phyloP scores from a whole-genome alignment of 78 protist genomes.

The Guillardia theta region DNA sequence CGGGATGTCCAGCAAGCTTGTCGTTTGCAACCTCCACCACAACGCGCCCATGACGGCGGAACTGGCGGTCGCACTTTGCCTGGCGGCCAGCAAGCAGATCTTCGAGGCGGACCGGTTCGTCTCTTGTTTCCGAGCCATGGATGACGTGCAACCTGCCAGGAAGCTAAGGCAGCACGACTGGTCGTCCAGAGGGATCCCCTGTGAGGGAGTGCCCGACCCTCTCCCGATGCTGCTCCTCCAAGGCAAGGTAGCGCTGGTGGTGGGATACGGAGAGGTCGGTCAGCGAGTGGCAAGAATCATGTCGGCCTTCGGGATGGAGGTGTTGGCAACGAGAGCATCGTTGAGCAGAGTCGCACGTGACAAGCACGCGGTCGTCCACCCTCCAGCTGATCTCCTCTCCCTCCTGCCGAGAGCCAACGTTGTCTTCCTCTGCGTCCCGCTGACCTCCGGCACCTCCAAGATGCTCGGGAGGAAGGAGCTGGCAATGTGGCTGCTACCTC shows the following conservation, averaged over 20 bases:
- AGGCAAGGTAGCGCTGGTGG: not conserved
- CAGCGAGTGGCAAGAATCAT: not conserved
- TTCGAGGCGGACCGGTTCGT: not conserved
- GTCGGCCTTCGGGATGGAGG: not conserved
- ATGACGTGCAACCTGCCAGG: too few relatives aligned
- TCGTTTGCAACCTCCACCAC: too few relatives aligned
- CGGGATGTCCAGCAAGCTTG: too few relatives aligned
- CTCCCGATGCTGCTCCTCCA: not conserved
- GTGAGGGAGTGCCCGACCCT: not conserved
- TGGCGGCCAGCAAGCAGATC: not conserved
- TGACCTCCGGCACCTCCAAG: not conserved
- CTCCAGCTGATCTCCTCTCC: not conserved
- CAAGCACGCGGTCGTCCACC: not conserved
- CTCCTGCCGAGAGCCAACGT: not conserved
- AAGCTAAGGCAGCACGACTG: not conserved
- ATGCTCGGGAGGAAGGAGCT: not conserved
- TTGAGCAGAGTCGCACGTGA: too few relatives aligned
- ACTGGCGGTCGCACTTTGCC: not conserved
- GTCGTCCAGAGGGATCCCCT: not conserved
- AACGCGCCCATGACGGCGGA: not conserved
- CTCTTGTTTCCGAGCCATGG: too few relatives aligned
- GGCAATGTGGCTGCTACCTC: too few relatives aligned
- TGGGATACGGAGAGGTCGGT: not conserved
- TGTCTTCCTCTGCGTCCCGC: not conserved
- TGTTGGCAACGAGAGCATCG: not conserved